These are phyloP conservation scores for Rhodotorula sp. DNA, from an alignment of 1,284 basidiomycete species.

Conservation along the genomic window DNA sequence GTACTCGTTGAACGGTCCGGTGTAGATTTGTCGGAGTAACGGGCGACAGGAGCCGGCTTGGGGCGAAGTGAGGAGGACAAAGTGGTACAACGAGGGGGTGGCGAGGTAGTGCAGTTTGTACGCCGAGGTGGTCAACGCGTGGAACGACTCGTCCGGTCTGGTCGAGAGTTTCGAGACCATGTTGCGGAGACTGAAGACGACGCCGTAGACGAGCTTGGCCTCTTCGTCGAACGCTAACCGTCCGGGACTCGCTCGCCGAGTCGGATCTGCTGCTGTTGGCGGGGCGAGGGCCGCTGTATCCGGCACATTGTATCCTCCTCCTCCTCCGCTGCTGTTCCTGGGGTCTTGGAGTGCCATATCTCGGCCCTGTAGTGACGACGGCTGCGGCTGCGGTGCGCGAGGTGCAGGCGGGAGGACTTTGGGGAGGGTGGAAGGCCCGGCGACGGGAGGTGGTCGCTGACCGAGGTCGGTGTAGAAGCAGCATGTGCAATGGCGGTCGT, in stretches of 20 bases:
- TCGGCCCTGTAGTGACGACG: too few relatives aligned
- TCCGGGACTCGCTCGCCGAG: constrained; percentile 3
- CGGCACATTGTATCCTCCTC: constrained; percentile 65
- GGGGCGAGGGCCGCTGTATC: constrained; percentile 48
- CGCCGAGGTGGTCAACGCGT: constrained; percentile 82
- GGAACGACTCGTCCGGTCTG: constrained; percentile 81
- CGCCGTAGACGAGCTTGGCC: constrained; percentile 94
- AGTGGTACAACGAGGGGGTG: constrained; percentile 89
- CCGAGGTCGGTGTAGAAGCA: constrained; percentile 29
- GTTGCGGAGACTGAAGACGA: constrained; percentile 85
- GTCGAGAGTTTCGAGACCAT: constrained; percentile 82
- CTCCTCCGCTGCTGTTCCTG: constrained; percentile 54
- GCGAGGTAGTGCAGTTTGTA: constrained; percentile 95
- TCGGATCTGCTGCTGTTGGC: neutral
- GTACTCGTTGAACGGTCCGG: constrained; percentile 87
- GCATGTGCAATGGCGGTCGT: constrained; percentile 59
- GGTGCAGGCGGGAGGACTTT: constrained; percentile 53
- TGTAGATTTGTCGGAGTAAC: constrained; percentile 81
- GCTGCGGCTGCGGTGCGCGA: constrained; percentile 44
- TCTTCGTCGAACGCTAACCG: constrained; percentile 94
- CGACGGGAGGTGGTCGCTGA: constrained; percentile 54
- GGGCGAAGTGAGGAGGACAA: constrained; percentile 75
- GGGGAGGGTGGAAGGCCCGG: constrained; percentile 60
- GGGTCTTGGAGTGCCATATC: constrained; percentile 44
- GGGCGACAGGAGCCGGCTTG: constrained; percentile 60